These are phyloP conservation scores for Moesziomyces aphidis DNA, from an alignment of 1,284 basidiomycete species.

Conservation along the genomic window DNA sequence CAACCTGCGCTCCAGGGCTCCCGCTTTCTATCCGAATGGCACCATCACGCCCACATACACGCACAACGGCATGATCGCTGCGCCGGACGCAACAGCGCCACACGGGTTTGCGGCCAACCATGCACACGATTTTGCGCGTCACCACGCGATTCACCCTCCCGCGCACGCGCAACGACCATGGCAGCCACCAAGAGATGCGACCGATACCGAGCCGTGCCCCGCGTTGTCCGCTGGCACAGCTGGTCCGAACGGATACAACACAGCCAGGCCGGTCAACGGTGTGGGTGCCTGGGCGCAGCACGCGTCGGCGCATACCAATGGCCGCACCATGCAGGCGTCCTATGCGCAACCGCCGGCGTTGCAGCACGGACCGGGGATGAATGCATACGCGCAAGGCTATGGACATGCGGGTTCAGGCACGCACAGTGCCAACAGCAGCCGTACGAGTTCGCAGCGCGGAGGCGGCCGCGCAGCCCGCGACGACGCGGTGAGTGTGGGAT, in stretches of 20 bases:
- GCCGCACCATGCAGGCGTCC: conserved; percentile 2
- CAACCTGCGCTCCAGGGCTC: conserved; percentile 34
- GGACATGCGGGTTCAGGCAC: conserved; percentile 3
- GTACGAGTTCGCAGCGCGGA: conserved; percentile 27
- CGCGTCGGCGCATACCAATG: conserved; percentile 13
- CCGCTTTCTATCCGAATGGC: conserved; percentile 35
- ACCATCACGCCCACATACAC: conserved; percentile 22
- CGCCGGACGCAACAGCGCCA: neutral
- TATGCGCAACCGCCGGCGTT: conserved; percentile 3
- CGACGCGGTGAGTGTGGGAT: conserved; percentile 25
- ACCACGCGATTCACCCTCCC: neutral
- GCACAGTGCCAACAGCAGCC: conserved; percentile 24
- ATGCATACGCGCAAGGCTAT: neutral
- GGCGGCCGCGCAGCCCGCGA: conserved; percentile 7
- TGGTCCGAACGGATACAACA: neutral
- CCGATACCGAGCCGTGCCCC: conserved; percentile 21
- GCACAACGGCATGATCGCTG: conserved; percentile 7
- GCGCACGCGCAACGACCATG: neutral
- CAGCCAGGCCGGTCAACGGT: conserved; percentile 2
- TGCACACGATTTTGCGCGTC: neutral
- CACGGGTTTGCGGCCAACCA: neutral
- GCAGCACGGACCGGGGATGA: no score
- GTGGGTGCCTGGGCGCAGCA: conserved; percentile 40
- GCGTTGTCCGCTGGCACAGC: conserved; percentile 7
- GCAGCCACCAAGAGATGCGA: neutral